phyloP scores from a whole-genome alignment of 1,284 basidiomycete genomes.

The Cutaneotrichosporon arboriforme region DNA sequence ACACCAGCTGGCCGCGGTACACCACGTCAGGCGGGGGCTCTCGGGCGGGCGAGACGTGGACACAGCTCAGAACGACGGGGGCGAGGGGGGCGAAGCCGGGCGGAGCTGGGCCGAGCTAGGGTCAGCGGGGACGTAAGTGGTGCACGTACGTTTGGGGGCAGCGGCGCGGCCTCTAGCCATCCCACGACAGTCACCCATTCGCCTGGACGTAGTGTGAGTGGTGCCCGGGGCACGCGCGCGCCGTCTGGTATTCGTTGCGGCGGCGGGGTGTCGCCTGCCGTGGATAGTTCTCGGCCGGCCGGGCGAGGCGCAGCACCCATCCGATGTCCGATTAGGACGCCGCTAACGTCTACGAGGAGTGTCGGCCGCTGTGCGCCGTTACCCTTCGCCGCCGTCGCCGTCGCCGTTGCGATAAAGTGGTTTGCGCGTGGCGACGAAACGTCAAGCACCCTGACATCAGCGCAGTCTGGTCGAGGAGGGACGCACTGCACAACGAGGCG shows the following conservation, averaged over 20 bases:
- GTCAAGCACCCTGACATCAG: too few relatives aligned
- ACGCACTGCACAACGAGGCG: constrained; percentile 4
- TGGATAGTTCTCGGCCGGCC: too few relatives aligned
- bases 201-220: neutral
- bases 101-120: neutral
- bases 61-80: neutral
- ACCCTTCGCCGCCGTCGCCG: too few relatives aligned
- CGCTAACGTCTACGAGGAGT: too few relatives aligned
- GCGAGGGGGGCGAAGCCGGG: neutral
- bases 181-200: constrained; percentile 3
- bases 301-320: too few relatives aligned
- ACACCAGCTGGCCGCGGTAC: neutral
- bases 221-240: neutral
- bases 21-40: neutral
- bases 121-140: too few relatives aligned
- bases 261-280: too few relatives aligned
- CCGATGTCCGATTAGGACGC: too few relatives aligned
- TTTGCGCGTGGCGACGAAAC: too few relatives aligned
- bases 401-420: too few relatives aligned
- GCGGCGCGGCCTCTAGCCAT: neutral
- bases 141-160: neutral
- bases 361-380: too few relatives aligned
- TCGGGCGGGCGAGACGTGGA: neutral
- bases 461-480: neutral
- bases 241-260: neutral